phyloP scores from a whole-genome alignment of 192 early-diverging fungal species.

The Podila epigama region DNA sequence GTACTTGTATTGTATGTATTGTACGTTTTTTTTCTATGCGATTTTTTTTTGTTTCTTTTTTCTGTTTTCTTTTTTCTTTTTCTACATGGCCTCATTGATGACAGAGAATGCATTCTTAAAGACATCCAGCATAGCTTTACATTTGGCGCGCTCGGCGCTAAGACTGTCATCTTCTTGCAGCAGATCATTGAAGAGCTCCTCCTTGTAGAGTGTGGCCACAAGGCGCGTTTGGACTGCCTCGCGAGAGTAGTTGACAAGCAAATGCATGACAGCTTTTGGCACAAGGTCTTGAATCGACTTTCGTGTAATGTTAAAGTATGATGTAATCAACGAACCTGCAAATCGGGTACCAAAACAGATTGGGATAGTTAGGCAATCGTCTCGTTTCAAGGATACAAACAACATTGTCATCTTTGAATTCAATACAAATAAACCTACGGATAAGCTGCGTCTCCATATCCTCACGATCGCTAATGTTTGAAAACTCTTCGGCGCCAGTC shows the following conservation, averaged over 20 bases:
- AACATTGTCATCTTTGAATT: too few species aligned
- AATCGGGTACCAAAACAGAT: neutral
- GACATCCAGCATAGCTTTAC: slow-evolving; percentile 78
- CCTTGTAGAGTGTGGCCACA: slow-evolving; percentile 78
- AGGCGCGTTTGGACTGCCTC: slow-evolving; percentile 81
- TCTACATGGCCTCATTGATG: slow-evolving; percentile 63
- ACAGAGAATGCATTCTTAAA: slow-evolving; percentile 82
- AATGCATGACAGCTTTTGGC: slow-evolving; percentile 85
- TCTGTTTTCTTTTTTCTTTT: neutral
- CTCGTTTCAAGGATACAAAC: too few species aligned
- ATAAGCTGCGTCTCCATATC: slow-evolving; percentile 83
- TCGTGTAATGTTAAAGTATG: slow-evolving; percentile 82
- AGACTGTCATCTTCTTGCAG: slow-evolving; percentile 79
- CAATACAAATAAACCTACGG: slow-evolving; percentile 53
- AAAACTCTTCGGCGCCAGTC: slow-evolving; percentile 17
- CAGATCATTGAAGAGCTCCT: slow-evolving; percentile 70
- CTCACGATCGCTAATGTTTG: slow-evolving; percentile 62
- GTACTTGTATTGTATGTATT: too few species aligned
- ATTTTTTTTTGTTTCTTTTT: too few species aligned
- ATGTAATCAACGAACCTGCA: slow-evolving; percentile 72
- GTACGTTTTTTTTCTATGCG: too few species aligned
- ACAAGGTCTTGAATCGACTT: slow-evolving; percentile 85
- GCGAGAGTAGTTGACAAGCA: slow-evolving; percentile 78
- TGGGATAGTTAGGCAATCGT: neutral
- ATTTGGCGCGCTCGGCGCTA: slow-evolving; percentile 75